Evolutionary conservation across 78 protist species (phyloP).

Genomic region (Chrysochromulina parva): DNA sequence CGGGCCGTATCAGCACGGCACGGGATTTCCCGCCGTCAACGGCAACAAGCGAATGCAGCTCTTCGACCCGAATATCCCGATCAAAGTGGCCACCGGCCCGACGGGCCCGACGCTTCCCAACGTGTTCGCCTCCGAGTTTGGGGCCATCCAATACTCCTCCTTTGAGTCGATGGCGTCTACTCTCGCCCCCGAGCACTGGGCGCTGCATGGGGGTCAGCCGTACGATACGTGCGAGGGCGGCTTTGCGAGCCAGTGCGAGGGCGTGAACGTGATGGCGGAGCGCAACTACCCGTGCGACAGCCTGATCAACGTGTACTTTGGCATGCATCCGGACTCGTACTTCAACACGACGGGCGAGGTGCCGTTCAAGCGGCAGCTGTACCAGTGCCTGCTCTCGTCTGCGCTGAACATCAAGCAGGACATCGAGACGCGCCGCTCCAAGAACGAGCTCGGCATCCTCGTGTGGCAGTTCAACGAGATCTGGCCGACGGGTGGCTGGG

Average conservation of each 20-base stretch:
- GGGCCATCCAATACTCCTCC: conserved; percentile 32
- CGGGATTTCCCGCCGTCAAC: conserved; percentile 24
- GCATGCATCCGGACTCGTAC: neutral
- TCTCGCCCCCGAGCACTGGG: conserved; percentile 12
- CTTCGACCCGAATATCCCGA: conserved; percentile 27
- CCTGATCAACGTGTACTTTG: conserved; percentile 27
- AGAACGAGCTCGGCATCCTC: conserved; percentile 43
- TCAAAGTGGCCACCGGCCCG: neutral
- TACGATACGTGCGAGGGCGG: neutral
- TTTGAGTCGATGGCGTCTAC: conserved; percentile 49
- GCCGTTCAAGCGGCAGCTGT: conserved; percentile 40
- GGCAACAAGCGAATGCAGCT: no score
- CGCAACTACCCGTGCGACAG: conserved; percentile 57
- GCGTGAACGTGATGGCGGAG: conserved; percentile 7
- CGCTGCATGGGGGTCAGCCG: conserved; percentile 3
- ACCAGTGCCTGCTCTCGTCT: conserved; percentile 49
- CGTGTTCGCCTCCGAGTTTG: conserved; percentile 56
- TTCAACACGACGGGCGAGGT: conserved; percentile 30
- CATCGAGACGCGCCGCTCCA: conserved; percentile 34
- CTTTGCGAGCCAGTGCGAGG: neutral
- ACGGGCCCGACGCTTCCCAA: neutral
- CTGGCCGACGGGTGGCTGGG: conserved; percentile 77
- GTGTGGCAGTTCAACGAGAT: conserved; percentile 62
- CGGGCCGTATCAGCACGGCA: conserved; percentile 54
- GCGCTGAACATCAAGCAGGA: conserved; percentile 40